Evolutionary conservation across 192 early-diverging fungal genomes (phyloP), one percentile per base, ranked within the genome.

Genomic region (Coemansia sp.): DNA sequence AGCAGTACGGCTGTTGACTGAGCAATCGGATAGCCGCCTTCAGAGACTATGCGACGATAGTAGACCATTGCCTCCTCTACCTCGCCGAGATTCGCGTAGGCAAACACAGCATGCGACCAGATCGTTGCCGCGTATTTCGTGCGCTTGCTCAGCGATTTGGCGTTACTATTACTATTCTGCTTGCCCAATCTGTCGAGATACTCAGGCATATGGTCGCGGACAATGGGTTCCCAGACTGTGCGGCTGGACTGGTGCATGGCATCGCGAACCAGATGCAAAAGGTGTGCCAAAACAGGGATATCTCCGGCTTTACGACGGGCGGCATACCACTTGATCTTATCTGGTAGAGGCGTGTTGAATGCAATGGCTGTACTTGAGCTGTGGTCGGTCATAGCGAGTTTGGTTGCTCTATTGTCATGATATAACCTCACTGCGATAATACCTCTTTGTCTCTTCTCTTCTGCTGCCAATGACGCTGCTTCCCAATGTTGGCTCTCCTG

Each of bases 41-140:
- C 57, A 4, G 41, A 30, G 22, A 71, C 58, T 19, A 77, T 59
- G 42, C 67, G 57, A 11, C 61, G 57, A 30, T 61, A 67, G 22
- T 62, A 71, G 7, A 60, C 57, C 12, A 54, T 49, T 0, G 74
- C 74, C 22, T 71, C 64, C 15, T 77, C 74, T 13, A 67, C 47
- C 21, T 71, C 61, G 22, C 58, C 61, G 17, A 71, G 37, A 0
- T 18, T 18, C 3, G 64, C 58, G 33, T 71, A 66, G 3, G 22
- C 55, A 15, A 39, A 49, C 19, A 66, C 48, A 2, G 51, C 64
- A 12, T 44, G 46, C 39, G 67, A 70, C 74, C 74, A 70, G 11
- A 77, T 40, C 24, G 58, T 48, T 17, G 19, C 18, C 19, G 56
- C 64, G 51, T 47, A 55, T 37, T 53, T 34, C 1, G 25, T 51